phyloP scores from a whole-genome alignment of 139 green algal genomes.

The Raphidocelis subcapitata region DNA sequence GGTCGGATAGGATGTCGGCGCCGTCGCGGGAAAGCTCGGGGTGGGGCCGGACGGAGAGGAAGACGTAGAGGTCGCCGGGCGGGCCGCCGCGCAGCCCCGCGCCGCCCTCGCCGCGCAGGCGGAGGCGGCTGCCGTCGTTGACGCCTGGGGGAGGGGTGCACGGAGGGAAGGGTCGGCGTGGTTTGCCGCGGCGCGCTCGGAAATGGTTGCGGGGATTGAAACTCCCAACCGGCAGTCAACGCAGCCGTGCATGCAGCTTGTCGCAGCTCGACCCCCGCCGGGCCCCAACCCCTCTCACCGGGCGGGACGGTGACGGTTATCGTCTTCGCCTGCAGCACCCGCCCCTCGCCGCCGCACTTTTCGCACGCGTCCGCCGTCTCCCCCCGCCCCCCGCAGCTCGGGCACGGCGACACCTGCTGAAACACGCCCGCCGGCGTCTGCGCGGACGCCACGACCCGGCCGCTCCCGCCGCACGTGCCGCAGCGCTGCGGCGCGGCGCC shows the following conservation, averaged over 20 bases:
- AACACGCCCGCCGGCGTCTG: constrained; percentile 94
- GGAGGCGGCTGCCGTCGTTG: constrained; percentile 79
- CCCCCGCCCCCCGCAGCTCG: constrained; percentile 76
- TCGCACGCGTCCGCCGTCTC: constrained; percentile 78
- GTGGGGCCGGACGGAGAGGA: constrained; percentile 84
- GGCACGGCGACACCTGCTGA: constrained; percentile 83
- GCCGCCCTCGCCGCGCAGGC: constrained; percentile 83
- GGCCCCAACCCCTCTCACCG: constrained; percentile 30
- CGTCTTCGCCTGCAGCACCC: constrained; percentile 83
- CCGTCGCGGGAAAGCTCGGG: constrained; percentile 85
- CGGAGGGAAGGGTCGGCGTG: no score
- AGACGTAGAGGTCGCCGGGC: constrained; percentile 94
- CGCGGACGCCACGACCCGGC: constrained; percentile 87
- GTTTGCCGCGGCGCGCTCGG: no score
- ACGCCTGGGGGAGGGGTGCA: constrained; percentile 60
- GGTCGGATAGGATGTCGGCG: constrained; percentile 84
- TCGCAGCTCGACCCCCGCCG: background rate
- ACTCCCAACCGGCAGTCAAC: no score
- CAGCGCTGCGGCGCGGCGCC: constrained; percentile 86
- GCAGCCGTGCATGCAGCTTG: no score
- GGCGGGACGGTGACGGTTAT: constrained; percentile 87
- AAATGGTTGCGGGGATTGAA: background rate
- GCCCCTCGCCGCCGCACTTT: constrained; percentile 88
- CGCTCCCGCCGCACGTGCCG: constrained; percentile 82
- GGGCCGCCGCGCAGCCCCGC: constrained; percentile 63